phyloP scores from a whole-genome alignment of 208 protist genomes.

The Leishmania lainsoni region DNA sequence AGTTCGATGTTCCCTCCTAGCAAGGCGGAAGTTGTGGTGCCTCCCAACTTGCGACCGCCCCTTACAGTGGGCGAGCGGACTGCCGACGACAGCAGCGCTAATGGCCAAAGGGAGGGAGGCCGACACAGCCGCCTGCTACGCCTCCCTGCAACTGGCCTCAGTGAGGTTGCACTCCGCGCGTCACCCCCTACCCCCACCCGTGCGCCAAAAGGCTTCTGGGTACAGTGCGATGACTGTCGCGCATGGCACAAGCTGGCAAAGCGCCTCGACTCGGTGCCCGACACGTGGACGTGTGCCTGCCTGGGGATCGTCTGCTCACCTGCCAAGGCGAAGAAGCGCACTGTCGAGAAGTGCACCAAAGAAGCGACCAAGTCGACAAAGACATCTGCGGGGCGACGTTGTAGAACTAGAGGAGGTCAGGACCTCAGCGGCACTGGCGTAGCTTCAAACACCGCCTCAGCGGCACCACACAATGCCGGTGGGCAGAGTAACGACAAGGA shows the following conservation, averaged over 20 bases:
- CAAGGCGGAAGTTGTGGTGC: constrained; percentile 9
- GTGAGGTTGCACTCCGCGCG: neutral
- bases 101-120: no score
- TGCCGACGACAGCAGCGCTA: neutral
- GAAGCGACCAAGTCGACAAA: neutral
- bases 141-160: neutral
- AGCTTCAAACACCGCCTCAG: neutral
- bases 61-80: neutral
- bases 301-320: constrained; percentile 35
- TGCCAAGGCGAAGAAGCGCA: neutral
- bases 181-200: neutral
- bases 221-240: constrained; percentile 51
- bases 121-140: constrained; percentile 16
- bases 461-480: neutral
- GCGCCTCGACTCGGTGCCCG: constrained; percentile 34
- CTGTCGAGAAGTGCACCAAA: constrained; percentile 5
- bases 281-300: constrained; percentile 54
- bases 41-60: constrained; percentile 3
- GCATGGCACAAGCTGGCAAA: constrained; percentile 48
- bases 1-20: constrained; percentile 30
- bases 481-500: neutral
- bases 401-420: neutral
- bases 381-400: neutral
- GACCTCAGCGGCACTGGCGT: neutral
- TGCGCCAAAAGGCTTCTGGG: constrained; percentile 34